Percentiles rank a stretch among this genome's conserved stretches.
Evolutionary conservation across 257 asterid genomes (phyloP).

Genomic region (Haberlea rhodopensis): DNA sequence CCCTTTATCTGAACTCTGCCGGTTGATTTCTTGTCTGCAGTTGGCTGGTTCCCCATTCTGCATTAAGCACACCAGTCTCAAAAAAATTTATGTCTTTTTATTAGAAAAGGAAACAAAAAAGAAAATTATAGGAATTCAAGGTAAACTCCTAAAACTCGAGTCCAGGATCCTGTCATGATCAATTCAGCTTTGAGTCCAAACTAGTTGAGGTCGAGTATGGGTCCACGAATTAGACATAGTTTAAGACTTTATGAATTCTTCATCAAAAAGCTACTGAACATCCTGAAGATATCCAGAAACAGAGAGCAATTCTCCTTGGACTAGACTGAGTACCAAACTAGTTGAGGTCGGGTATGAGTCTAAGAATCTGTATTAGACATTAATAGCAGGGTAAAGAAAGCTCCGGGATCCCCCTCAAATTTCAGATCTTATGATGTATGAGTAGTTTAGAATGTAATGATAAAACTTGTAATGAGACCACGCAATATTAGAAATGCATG

Average conservation of each 20-base stretch:
- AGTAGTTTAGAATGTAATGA: background rate
- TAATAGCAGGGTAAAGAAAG: no score
- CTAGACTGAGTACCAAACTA: no score
- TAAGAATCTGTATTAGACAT: no score
- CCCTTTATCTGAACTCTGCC: slow-evolving; percentile 83
- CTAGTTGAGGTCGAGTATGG: background rate
- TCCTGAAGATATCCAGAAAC: no score
- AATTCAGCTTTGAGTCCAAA: background rate
- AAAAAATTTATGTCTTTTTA: background rate
- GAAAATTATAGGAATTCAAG: background rate
- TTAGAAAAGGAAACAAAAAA: background rate
- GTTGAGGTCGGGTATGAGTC: no score
- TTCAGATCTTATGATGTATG: no score
- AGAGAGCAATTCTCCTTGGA: no score
- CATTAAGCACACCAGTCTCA: slow-evolving; percentile 21
- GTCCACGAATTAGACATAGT: background rate
- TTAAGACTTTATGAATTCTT: no score
- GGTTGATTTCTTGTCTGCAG: slow-evolving; percentile 50
- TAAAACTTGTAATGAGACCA: background rate
- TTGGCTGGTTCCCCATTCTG: slow-evolving; percentile 87
- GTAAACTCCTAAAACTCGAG: background rate
- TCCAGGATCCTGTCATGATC: background rate
- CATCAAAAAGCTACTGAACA: no score
- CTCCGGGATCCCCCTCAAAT: background rate
- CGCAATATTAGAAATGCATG: slow-evolving; percentile 10